phyloP scores from a whole-genome alignment of 108 stramenopile species.

The Nitzschia sp. region DNA sequence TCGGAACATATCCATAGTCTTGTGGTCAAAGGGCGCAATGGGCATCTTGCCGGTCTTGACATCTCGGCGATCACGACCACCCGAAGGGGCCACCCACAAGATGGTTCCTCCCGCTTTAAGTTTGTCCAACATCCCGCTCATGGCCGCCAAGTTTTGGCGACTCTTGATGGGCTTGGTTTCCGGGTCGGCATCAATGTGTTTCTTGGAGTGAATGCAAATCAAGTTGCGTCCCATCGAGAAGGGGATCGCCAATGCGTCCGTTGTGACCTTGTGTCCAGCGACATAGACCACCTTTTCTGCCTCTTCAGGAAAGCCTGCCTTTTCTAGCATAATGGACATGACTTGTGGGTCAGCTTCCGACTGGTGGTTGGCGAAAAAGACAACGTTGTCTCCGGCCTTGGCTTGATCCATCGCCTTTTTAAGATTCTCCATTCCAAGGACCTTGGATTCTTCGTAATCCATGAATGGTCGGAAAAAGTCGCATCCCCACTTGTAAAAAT shows the following conservation, averaged over 20 bases:
- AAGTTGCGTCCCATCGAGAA: conserved; percentile 95
- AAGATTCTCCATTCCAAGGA: conserved; percentile 82
- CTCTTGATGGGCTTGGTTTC: conserved; percentile 86
- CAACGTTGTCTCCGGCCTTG: conserved; percentile 87
- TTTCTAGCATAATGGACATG: conserved; percentile 69
- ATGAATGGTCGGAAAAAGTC: conserved; percentile 92
- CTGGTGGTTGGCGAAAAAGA: conserved; percentile 96
- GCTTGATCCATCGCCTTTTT: conserved; percentile 67
- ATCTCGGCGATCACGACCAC: conserved; percentile 92
- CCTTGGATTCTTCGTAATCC: conserved; percentile 65
- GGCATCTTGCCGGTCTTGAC: conserved; percentile 77
- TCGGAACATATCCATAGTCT: conserved; percentile 96
- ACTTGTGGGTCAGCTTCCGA: conserved; percentile 97
- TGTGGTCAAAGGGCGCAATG: conserved; percentile 90
- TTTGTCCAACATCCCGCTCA: conserved; percentile 81
- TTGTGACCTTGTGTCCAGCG: conserved; percentile 97
- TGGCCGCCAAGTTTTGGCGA: conserved; percentile 86
- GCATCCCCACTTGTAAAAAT: conserved; percentile 87
- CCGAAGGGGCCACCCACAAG: conserved; percentile 97
- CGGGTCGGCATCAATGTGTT: conserved; percentile 95
- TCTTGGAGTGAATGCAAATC: conserved; percentile 96
- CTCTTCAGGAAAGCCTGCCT: conserved; percentile 59
- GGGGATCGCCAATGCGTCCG: conserved; percentile 91
- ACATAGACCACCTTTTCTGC: conserved; percentile 82
- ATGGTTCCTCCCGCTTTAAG: conserved; percentile 82